Evolutionary conservation across 1,284 basidiomycete species (phyloP).

Genomic region (Cryptococcus sp.): DNA sequence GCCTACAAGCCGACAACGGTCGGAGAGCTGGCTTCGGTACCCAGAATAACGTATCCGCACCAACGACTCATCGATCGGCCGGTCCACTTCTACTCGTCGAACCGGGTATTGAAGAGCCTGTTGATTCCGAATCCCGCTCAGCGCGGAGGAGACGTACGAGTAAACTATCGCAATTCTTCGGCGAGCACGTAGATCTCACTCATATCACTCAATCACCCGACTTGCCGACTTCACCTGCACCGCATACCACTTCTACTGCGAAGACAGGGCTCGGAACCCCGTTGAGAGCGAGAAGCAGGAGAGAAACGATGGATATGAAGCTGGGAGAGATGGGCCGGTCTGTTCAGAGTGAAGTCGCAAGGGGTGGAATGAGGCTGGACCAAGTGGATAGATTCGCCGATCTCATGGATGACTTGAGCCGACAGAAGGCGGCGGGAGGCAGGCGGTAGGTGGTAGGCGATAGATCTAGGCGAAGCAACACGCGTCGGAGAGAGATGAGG

Average conservation of each 20-base stretch:
- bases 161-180: slow-evolving; percentile 39
- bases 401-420: slow-evolving; percentile 25
- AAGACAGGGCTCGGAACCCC: not conserved
- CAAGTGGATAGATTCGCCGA: slow-evolving; percentile 27
- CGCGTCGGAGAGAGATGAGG: slow-evolving; percentile 55
- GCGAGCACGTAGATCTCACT: slow-evolving; percentile 27
- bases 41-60: too few relatives aligned
- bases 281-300: slow-evolving; percentile 13
- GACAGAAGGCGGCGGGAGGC: too few relatives aligned
- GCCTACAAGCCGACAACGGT: too few relatives aligned
- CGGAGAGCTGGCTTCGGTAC: too few relatives aligned
- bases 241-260: not conserved
- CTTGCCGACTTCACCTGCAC: slow-evolving; percentile 4
- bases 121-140: slow-evolving; percentile 9
- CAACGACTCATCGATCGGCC: too few relatives aligned
- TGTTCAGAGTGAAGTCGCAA: slow-evolving; percentile 27
- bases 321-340: slow-evolving; percentile 39
- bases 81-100: too few relatives aligned
- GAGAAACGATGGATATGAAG: slow-evolving; percentile 38
- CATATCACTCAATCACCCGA: too few relatives aligned
- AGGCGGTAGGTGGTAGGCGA: not conserved
- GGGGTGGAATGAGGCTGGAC: slow-evolving; percentile 18
- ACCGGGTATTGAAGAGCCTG: not conserved
- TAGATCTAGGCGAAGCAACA: slow-evolving; percentile 24
- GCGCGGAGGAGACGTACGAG: slow-evolving; percentile 24